phyloP scores from a whole-genome alignment of 352 stramenopile genomes.

The Pythium vanterpoolii region DNA sequence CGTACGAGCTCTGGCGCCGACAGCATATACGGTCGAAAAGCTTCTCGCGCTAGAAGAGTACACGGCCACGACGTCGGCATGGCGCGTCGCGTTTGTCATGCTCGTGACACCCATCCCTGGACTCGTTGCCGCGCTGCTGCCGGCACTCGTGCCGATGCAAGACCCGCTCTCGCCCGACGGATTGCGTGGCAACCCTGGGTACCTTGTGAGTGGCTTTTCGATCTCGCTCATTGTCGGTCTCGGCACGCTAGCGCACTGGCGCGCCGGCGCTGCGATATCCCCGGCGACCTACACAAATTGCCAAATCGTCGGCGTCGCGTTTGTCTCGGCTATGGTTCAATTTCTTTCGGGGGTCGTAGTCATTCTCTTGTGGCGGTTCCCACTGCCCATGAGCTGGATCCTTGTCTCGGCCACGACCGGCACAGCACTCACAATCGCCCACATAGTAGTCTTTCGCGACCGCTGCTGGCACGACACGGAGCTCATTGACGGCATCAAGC shows the following conservation, averaged over 20 bases:
- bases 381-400: conserved; percentile 3
- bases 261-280: neutral
- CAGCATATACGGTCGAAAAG: conserved; percentile 12
- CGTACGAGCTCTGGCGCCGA: neutral
- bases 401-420: neutral
- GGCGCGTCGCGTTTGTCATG: conserved; percentile 4
- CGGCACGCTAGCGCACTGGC: neutral
- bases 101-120: neutral
- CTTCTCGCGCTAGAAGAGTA: conserved; percentile 9
- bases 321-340: neutral
- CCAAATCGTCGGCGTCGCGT: neutral
- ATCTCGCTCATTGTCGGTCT: neutral
- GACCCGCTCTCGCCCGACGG: neutral
- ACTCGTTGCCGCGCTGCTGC: conserved; percentile 7
- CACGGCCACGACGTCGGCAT: neutral
- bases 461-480: conserved; percentile 4
- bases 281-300: neutral
- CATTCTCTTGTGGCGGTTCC: neutral
- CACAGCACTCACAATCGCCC: neutral
- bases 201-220: neutral
- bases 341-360: neutral
- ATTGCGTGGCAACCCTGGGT: conserved; percentile 1
- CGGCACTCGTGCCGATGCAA: conserved; percentile 8
- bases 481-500: neutral
- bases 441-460: conserved; percentile 6